Evolutionary conservation across 2,329 filamentous ascomycete species (phyloP).

Genomic region (Claviceps sp.): DNA sequence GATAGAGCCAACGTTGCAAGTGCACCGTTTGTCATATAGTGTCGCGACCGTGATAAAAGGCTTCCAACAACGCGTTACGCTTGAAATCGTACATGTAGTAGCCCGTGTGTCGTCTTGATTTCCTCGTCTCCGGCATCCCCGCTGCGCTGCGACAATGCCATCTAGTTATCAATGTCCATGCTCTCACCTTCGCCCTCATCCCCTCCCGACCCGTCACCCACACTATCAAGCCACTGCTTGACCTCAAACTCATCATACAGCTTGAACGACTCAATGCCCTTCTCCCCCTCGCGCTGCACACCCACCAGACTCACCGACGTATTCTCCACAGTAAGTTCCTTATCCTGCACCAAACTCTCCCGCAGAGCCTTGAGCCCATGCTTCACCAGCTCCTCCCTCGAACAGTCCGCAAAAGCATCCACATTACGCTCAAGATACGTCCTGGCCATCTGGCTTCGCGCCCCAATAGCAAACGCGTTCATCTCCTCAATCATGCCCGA

Average conservation of each 20-base stretch:
- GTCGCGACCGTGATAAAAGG: background rate
- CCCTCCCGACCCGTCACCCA: slow-evolving; percentile 37
- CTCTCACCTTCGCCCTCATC: slow-evolving; percentile 21
- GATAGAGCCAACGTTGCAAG: background rate
- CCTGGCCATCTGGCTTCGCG: slow-evolving; percentile 90
- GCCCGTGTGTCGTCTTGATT: slow-evolving; percentile 1
- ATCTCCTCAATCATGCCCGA: slow-evolving; percentile 95
- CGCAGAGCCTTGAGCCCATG: slow-evolving; percentile 87
- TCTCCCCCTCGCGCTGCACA: slow-evolving; percentile 32
- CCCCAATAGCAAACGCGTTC: slow-evolving; percentile 89
- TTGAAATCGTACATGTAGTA: slow-evolving; percentile 25
- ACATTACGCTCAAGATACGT: slow-evolving; percentile 93
- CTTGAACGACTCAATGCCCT: slow-evolving; percentile 66
- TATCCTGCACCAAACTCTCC: slow-evolving; percentile 92
- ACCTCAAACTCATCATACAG: slow-evolving; percentile 83
- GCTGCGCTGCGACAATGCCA: slow-evolving; percentile 4
- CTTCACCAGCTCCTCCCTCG: slow-evolving; percentile 73
- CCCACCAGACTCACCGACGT: slow-evolving; percentile 83
- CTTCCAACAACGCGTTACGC: slow-evolving; percentile 9
- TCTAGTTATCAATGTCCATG: slow-evolving; percentile 25
- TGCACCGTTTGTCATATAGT: background rate
- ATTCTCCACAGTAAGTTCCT: slow-evolving; percentile 94
- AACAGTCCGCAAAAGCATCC: slow-evolving; percentile 64
- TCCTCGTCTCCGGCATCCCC: background rate
- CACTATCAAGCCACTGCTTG: slow-evolving; percentile 69